A percentile compares a stretch with the other conserved stretches of the same genome.
These are phyloP conservation scores for Monarda citriodora DNA, from an alignment of 305 asterid genomes.

Conservation along the genomic window DNA sequence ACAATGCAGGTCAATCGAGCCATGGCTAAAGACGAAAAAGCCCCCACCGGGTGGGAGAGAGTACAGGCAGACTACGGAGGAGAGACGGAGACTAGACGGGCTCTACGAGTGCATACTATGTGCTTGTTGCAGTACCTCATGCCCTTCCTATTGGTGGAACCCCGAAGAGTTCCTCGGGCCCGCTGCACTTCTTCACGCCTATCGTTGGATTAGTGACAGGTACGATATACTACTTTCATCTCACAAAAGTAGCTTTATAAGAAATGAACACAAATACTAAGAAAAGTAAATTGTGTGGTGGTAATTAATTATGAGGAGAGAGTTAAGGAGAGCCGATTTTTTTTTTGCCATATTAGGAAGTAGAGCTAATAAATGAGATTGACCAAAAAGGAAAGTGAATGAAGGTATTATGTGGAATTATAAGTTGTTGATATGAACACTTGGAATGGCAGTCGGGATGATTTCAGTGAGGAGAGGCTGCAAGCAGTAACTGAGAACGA, in stretches of 20 bases:
- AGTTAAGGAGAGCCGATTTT: too few relatives aligned
- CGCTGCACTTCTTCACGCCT: constrained; percentile 63
- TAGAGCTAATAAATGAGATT: too few relatives aligned
- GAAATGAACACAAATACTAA: too few relatives aligned
- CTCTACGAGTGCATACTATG: constrained; percentile 73
- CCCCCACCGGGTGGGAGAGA: constrained; percentile 52
- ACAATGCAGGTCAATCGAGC: constrained; percentile 60
- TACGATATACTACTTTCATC: too few relatives aligned
- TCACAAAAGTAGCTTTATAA: too few relatives aligned
- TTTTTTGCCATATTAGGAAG: too few relatives aligned
- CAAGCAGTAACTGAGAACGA: constrained; percentile 54
- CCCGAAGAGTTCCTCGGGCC: constrained; percentile 79
- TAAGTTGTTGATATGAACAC: not conserved
- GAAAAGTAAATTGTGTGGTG: too few relatives aligned
- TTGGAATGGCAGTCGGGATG: constrained; percentile 50
- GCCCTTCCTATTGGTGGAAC: constrained; percentile 94
- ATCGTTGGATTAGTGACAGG: constrained; percentile 78
- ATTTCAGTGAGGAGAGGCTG: constrained; percentile 55
- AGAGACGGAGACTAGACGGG: constrained; percentile 68
- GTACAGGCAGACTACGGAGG: constrained; percentile 40
- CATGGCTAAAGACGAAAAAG: constrained; percentile 71
- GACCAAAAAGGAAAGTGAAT: too few relatives aligned
- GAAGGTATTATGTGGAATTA: too few relatives aligned
- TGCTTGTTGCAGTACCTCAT: constrained; percentile 68
- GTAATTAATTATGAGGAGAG: too few relatives aligned